Base-by-base conservation (phyloP, 1,284 basidiomycete genomes). In the Rhizopogon hawkerae region DNA sequence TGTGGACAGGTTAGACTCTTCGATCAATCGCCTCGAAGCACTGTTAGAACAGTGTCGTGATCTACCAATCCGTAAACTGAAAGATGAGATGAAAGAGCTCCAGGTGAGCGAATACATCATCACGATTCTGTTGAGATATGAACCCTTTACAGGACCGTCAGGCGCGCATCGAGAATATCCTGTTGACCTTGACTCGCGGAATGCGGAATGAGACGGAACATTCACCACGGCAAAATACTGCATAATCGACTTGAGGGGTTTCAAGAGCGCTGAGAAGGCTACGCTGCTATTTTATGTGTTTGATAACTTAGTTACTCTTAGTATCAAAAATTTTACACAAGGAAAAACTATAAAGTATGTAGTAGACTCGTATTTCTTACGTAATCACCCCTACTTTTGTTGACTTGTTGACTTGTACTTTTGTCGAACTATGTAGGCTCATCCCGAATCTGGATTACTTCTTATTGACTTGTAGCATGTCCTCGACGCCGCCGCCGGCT, bases 61-160 rank as follows among this genome's bases (percentile, higher is more conserved):
- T 44, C 57, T 86, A 49, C 84, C 85, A 2, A 75, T 87, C 26
- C 73, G 76, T 35, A 73, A 66, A 54, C 67, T 90, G 45, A 81
- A 78, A 63, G 82, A 84, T 4, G 86, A 90, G 61, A 84, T 89
- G 76, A 85, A 81, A 60, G 86, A 89, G 60, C 65, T 89, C 41
- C 85, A 87, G 73, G 85, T 84, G 48, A 49, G 74, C 47, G 13
- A 44, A n/a, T 36, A 26, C 47, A 1, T 9, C 35, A 14, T 54
- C 13, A 3, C 49, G 35, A 34, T 34, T 6, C 8, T 37, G 0
- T 26, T 31, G 31, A 42, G 21, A 34, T 55, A 7, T 48, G 38
- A 9, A 46, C 16, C 11, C 26, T 5, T 39, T 39, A 8, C 55
- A 87, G 84, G 84, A 87, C 47, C 81, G 83, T 38, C 86, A 89